Conservation (phyloP, 2,329 filamentous ascomycete genomes). For the Talaromyces sp. region DNA sequence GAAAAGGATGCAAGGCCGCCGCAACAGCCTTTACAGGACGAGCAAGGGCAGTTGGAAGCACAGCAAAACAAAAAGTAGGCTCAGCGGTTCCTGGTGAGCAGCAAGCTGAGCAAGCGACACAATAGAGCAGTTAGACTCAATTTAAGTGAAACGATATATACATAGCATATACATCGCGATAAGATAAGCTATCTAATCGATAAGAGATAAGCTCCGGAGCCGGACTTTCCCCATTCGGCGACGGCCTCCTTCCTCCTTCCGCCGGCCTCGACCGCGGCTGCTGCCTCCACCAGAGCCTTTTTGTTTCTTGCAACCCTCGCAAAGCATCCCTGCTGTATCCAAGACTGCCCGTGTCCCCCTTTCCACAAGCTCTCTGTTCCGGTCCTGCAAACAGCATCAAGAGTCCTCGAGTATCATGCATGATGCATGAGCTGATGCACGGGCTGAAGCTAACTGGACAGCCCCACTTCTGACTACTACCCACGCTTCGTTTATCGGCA, state of each 20-base stretch:
- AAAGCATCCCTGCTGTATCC: neutral
- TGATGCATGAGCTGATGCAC: constrained; percentile 4
- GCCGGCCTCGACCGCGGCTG: neutral
- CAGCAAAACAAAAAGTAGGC: no score
- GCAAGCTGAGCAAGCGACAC: no score
- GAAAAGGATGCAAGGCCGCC: neutral
- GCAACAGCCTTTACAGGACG: neutral
- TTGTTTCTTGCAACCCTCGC: neutral
- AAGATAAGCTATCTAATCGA: neutral
- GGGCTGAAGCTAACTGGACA: constrained; percentile 14
- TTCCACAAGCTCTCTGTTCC: neutral
- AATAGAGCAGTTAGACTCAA: no score
- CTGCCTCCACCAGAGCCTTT: neutral
- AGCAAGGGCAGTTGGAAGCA: no score
- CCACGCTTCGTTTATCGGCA: constrained; percentile 9
- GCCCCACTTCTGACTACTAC: constrained; percentile 10
- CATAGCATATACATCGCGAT: neutral
- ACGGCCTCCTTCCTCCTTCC: neutral
- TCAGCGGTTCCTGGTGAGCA: no score
- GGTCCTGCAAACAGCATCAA: neutral
- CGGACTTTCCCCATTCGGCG: constrained; percentile 3
- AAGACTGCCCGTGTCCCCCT: neutral
- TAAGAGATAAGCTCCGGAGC: neutral
- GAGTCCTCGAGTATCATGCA: neutral
- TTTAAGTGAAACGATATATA: no score